Evolutionary conservation across 164 flowering plant species (phyloP).

Genomic region (Piper longum): DNA sequence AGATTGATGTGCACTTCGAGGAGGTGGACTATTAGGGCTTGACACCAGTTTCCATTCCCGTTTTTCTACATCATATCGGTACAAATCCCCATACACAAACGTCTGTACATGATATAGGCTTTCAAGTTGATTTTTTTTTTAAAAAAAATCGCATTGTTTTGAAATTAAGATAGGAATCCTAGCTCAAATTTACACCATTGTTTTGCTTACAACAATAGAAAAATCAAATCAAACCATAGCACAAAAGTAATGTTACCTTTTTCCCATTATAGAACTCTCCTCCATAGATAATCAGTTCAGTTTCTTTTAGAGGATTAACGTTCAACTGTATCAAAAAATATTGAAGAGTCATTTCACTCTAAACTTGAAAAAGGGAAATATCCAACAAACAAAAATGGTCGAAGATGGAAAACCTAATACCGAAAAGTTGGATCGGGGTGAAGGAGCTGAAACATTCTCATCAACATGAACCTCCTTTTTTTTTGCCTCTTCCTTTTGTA

Average conservation of each 20-base stretch:
- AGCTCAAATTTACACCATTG: no score
- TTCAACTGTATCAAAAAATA: constrained; percentile 31
- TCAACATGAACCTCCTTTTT: constrained; percentile 89
- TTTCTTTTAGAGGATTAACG: constrained; percentile 83
- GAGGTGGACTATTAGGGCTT: constrained; percentile 98
- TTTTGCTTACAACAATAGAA: no score
- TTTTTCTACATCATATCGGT: constrained; percentile 81
- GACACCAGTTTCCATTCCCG: constrained; percentile 85
- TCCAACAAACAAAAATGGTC: neutral
- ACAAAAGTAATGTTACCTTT: constrained; percentile 40
- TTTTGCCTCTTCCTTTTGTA: constrained; percentile 95
- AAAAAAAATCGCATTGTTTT: no score
- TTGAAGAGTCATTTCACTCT: no score
- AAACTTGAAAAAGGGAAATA: no score
- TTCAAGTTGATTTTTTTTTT: neutral
- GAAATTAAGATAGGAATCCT: no score
- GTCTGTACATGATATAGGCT: constrained; percentile 38
- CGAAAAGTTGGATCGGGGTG: constrained; percentile 87
- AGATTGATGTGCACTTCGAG: constrained; percentile 97
- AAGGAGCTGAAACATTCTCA: constrained; percentile 82
- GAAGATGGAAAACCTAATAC: constrained; percentile 16
- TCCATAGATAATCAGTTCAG: constrained; percentile 80
- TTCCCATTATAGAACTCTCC: constrained; percentile 97
- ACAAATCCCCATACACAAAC: constrained; percentile 87
- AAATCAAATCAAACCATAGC: neutral